Conservation (phyloP, 1,284 basidiomycete genomes). For the Coniferiporia weirii region DNA sequence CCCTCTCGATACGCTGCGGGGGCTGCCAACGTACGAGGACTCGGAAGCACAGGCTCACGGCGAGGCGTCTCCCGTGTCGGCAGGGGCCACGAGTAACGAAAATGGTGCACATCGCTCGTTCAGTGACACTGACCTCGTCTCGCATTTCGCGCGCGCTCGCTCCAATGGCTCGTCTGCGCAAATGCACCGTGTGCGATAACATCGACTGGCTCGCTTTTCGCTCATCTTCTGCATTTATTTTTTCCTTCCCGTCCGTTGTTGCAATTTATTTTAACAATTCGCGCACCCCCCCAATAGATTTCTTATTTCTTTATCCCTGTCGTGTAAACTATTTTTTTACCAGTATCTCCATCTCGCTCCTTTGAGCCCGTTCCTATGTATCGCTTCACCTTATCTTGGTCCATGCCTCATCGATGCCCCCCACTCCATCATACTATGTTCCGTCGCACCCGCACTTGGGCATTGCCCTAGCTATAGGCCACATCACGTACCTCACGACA, state of each 20-base stretch:
- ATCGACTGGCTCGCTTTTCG: background rate
- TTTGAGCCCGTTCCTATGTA: too few relatives aligned
- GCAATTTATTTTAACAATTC: background rate
- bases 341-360: background rate
- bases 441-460: background rate
- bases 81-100: background rate
- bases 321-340: background rate
- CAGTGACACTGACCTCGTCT: constrained; percentile 14
- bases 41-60: constrained; percentile 9
- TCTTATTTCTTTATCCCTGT: background rate
- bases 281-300: background rate
- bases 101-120: constrained; percentile 13
- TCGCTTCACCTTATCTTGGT: too few relatives aligned
- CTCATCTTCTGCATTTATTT: background rate
- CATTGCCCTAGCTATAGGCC: too few relatives aligned
- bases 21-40: constrained; percentile 80
- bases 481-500: too few relatives aligned
- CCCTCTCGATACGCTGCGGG: constrained; percentile 68
- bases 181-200: background rate
- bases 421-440: background rate
- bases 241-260: background rate
- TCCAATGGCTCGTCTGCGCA: background rate
- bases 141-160: background rate
- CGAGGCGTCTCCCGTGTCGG: background rate
- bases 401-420: too few relatives aligned